phyloP scores from a whole-genome alignment of 2,329 filamentous ascomycete genomes.

The Trichoderma sp. region DNA sequence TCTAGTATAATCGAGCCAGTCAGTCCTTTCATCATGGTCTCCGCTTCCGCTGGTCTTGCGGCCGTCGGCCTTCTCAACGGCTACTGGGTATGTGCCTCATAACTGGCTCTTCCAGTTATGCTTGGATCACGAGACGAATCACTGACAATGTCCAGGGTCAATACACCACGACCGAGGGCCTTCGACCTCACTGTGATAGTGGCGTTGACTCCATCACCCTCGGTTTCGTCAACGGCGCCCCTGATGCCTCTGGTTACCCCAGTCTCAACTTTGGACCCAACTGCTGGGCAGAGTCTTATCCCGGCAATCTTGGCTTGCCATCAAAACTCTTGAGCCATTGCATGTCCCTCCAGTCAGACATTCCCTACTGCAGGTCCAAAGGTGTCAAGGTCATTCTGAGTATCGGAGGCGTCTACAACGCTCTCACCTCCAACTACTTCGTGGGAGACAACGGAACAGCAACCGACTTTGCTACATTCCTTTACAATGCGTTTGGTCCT shows the following conservation, averaged over 20 bases:
- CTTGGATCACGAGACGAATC: background rate
- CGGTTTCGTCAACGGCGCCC: conserved; percentile 44
- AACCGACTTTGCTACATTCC: conserved; percentile 43
- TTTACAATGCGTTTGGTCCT: conserved; percentile 46
- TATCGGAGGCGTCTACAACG: conserved; percentile 43
- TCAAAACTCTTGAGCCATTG: conserved; percentile 44
- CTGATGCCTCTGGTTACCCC: conserved; percentile 42
- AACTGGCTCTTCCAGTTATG: background rate
- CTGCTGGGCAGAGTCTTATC: conserved; percentile 39
- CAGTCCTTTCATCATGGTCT: conserved; percentile 32
- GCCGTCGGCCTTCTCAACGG: conserved; percentile 43
- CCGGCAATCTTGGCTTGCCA: conserved; percentile 31
- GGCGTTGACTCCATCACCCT: conserved; percentile 45
- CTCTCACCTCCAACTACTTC: conserved; percentile 39
- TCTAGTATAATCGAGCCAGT: conserved; percentile 14
- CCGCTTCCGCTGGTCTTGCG: conserved; percentile 34
- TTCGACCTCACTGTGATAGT: conserved; percentile 43
- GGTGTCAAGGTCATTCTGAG: conserved; percentile 50
- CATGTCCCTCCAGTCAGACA: conserved; percentile 43
- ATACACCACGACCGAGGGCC: conserved; percentile 36
- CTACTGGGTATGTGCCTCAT: conserved; percentile 43
- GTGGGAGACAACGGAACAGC: conserved; percentile 40
- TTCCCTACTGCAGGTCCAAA: conserved; percentile 45
- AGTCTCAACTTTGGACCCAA: conserved; percentile 47
- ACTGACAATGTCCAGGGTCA: conserved; percentile 40